Evolutionary conservation across 179 eudicot species (phyloP), one percentile per base, ranked within the genome.

Genomic region (Spergularia azorica): DNA sequence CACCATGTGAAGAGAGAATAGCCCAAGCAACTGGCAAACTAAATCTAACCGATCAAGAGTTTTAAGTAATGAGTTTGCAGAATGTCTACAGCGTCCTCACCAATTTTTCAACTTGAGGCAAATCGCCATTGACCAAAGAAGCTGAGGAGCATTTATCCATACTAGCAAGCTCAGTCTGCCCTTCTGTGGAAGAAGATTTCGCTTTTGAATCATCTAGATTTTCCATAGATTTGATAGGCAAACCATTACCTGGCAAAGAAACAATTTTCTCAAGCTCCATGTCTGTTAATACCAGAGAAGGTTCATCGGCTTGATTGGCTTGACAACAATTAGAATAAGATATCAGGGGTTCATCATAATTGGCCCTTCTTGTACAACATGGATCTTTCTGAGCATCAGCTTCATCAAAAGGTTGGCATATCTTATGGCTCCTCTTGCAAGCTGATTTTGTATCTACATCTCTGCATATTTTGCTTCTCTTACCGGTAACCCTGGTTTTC

Each of bases 381-480:
- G 76, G 64, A 43, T 41, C 79, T 59, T 60, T 72, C 58, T 59
- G 72, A 52, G 69, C 67, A 55, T 77, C 73, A 63, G 20, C 70
- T 64, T 26, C 55, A 71, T 79, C 63, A 74, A 80, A 79, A 52
- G 79, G 79, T 38, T 72, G 82, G 65, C 63, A 77, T 60, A 67
- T 89, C 77, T 71, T 80, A 20, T 60, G 70, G 60, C 52, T 52
- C 59, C 46, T 67, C 63, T 43, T 81, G 84, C 50, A 66, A 50
- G 56, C 48, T 57, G 77, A 59, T 39, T 74, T 83, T 69, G 50
- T 66, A 73, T 66, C 80, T 38, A 13, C n/a, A 46, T 67, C 76
- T 87, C 73, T 84, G 50, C 39, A 65, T 76, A 61, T 86, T 86
- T 88, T 89, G 75, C 85, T 90, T 86, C 91, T 90, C 90, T 89